Evolutionary conservation across 306 rosid genomes (phyloP).

Genomic region (Senna tora): DNA sequence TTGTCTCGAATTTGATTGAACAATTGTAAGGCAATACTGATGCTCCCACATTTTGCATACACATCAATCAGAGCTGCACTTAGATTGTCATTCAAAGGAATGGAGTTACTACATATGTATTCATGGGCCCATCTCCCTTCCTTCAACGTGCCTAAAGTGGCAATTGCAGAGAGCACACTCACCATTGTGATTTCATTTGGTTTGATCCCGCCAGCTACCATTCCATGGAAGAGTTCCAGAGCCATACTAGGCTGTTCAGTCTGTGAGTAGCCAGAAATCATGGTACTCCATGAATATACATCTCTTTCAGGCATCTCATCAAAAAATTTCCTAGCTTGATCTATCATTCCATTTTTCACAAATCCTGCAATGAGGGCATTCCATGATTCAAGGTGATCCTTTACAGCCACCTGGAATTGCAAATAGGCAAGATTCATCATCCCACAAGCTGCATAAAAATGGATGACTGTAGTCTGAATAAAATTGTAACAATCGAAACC

Average conservation of each 20-base stretch:
- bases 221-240: constrained; percentile 69
- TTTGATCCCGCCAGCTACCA: constrained; percentile 62
- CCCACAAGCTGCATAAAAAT: constrained; percentile 80
- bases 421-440: constrained; percentile 57
- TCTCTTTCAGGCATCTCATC: constrained; percentile 77
- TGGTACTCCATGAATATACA: constrained; percentile 82
- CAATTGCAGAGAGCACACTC: constrained; percentile 83
- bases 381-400: constrained; percentile 77
- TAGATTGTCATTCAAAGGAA: constrained; percentile 78
- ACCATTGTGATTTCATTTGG: constrained; percentile 94
- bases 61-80: constrained; percentile 79
- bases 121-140: constrained; percentile 84
- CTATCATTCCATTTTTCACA: constrained; percentile 62
- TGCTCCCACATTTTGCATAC: constrained; percentile 94
- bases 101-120: constrained; percentile 52
- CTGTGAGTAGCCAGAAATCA: constrained; percentile 87
- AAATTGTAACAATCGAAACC: constrained; percentile 75
- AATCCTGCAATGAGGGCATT: constrained; percentile 80
- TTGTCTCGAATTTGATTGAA: constrained; percentile 63
- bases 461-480: constrained; percentile 75
- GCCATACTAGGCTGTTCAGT: constrained; percentile 71
- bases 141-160: constrained; percentile 64
- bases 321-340: constrained; percentile 61
- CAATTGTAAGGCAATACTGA: constrained; percentile 61
- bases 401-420: constrained; percentile 69